Evolutionary conservation across 1,139 yeast genomes (phyloP), one percentile per base, ranked within the genome.

Genomic region (Zhuliangozyma parablackwelliae): DNA sequence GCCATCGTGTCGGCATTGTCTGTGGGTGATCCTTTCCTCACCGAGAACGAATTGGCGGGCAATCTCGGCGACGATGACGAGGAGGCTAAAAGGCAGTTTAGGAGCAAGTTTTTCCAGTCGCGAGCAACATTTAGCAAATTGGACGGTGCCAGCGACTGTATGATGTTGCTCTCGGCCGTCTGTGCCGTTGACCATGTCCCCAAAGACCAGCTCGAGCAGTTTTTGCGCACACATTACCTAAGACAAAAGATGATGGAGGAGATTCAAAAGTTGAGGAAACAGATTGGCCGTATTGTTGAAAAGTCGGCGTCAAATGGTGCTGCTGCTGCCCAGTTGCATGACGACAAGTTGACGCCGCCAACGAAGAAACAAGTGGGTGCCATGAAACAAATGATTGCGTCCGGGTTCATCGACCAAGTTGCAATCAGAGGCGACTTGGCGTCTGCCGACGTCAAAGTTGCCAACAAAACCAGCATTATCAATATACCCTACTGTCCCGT

Each of bases 1-100:
- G 94, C 97, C 0, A 74, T 94, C 40, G 97, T 94, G 1, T 85
- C 97, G 13, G 96, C 92, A 0, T 63, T 94, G 30, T 83, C 97
- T 0, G 97, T 92, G 32, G 97, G 97, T 4, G 96, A 90, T 51
- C 96, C 96, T 6, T 87, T 89, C 51, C 62, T 88, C 28, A 72
- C 72, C 21, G 94, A 84, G 51, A 76, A 74, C 47, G 96, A 87
- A 52, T 54, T 85, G 12, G 50, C 47, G 11, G 54, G 53, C 9
- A 39, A 37, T 10, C 40, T 41, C 29, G 58, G 51, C 7, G 70
- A 65, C 26, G 3, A 10, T 24, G 60, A 10, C 5, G 60, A 73
- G 41, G 54, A 50, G 31, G 59, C 55, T 33, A 45, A 50, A 10
- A 63, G 59, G 30, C 49, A 52, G 12, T 45, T 75, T 39, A 68